These are phyloP conservation scores for Rhynchosporium graminicola DNA, from an alignment of 2,329 filamentous ascomycete genomes.

Conservation along the genomic window DNA sequence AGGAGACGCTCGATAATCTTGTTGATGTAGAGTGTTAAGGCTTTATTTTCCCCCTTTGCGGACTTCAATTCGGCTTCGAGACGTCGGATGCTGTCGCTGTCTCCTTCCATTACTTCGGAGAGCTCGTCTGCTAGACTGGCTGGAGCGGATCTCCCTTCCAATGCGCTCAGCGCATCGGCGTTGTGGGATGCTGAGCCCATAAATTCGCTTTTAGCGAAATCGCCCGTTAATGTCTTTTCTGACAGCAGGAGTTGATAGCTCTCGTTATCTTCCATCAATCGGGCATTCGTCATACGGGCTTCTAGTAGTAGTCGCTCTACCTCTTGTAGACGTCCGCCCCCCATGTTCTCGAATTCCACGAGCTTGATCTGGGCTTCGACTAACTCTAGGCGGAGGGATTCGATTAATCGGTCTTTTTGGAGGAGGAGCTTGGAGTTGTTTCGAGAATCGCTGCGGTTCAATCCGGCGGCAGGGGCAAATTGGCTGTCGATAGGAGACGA, in stretches of 20 bases:
- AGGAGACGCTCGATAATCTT: constrained; percentile 96
- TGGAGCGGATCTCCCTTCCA: constrained; percentile 57
- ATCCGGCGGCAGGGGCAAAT: constrained; percentile 82
- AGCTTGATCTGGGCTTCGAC: constrained; percentile 95
- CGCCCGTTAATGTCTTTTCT: constrained; percentile 93
- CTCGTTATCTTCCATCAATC: constrained; percentile 97
- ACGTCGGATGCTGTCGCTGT: constrained; percentile 62
- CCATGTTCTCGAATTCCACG: constrained; percentile 90
- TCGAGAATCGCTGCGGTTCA: constrained; percentile 84
- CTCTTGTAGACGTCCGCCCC: constrained; percentile 82
- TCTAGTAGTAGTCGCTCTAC: constrained; percentile 91
- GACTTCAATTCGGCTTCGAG: constrained; percentile 78
- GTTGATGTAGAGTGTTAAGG: constrained; percentile 95
- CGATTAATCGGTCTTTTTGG: constrained; percentile 96
- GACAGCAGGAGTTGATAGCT: constrained; percentile 94
- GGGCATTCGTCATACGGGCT: constrained; percentile 91
- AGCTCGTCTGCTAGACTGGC: constrained; percentile 86
- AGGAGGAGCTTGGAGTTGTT: constrained; percentile 87
- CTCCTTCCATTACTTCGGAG: constrained; percentile 65
- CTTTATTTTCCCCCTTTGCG: constrained; percentile 93
- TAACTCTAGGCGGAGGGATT: constrained; percentile 85
- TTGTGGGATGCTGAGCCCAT: constrained; percentile 62
- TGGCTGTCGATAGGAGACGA: constrained; percentile 73
- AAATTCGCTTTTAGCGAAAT: constrained; percentile 82
- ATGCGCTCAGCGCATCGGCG: constrained; percentile 63